phyloP scores from a whole-genome alignment of 1,284 basidiomycete species.

The Thelephora terrestris region DNA sequence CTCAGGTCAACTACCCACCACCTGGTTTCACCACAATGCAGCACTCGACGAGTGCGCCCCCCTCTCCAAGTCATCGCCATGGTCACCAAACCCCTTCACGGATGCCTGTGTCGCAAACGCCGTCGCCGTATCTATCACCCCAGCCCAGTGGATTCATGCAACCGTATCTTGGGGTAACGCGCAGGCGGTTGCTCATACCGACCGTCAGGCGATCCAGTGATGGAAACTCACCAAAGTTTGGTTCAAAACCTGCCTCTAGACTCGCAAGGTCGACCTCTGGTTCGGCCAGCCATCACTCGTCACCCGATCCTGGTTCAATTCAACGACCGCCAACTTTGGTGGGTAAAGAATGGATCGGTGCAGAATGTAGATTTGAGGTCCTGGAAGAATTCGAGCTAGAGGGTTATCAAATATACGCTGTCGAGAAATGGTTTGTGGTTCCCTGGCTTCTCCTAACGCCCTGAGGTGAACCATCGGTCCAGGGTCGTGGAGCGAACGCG shows the following conservation, averaged over 20 bases:
- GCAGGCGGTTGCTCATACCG: slow-evolving; percentile 18
- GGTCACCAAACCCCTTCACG: too few relatives aligned
- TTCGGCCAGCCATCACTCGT: slow-evolving; percentile 9
- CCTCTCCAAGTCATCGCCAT: too few relatives aligned
- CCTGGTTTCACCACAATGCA: too few relatives aligned
- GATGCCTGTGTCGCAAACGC: too few relatives aligned
- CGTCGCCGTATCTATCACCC: too few relatives aligned
- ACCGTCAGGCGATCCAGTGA: slow-evolving; percentile 15
- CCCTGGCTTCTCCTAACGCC: background rate
- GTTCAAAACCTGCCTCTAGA: slow-evolving; percentile 16
- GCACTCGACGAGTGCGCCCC: too few relatives aligned
- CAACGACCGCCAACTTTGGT: background rate
- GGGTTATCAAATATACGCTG: slow-evolving; percentile 72
- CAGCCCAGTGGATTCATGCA: too few relatives aligned
- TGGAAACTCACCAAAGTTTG: slow-evolving; percentile 8
- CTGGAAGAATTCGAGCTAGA: slow-evolving; percentile 34
- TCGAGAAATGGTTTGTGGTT: slow-evolving; percentile 60
- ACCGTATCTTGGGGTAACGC: too few relatives aligned
- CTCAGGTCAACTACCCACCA: too few relatives aligned
- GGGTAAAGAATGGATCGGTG: slow-evolving; percentile 28
- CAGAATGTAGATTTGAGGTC: slow-evolving; percentile 31
- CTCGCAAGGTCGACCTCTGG: slow-evolving; percentile 17
- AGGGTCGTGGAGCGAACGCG: slow-evolving; percentile 62
- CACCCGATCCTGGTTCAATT: slow-evolving; percentile 12
- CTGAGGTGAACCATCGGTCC: slow-evolving; percentile 5